phyloP scores from a whole-genome alignment of 257 asterid genomes.

The Nicotiana knightiana region DNA sequence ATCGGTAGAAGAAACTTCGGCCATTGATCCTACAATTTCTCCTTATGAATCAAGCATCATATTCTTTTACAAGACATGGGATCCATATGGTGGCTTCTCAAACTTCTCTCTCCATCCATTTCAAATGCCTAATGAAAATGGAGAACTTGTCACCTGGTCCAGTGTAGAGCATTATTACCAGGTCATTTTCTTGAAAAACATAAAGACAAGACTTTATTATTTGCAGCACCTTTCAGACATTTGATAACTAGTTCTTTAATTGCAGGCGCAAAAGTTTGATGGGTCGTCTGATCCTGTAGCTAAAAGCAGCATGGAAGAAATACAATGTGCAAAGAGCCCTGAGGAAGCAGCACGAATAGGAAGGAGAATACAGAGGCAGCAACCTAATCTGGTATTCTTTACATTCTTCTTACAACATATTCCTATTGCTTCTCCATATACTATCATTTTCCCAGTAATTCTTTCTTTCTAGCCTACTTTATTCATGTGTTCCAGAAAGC shows the following conservation, averaged over 20 bases:
- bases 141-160: slow-evolving; percentile 55
- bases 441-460: background rate
- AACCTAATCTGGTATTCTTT: slow-evolving; percentile 60
- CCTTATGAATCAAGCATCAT: slow-evolving; percentile 82
- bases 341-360: slow-evolving; percentile 98
- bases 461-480: background rate
- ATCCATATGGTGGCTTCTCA: slow-evolving; percentile 90
- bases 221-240: slow-evolving; percentile 5
- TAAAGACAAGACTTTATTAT: background rate
- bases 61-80: slow-evolving; percentile 95
- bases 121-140: slow-evolving; percentile 62
- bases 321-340: slow-evolving; percentile 74
- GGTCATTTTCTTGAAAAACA: slow-evolving; percentile 33
- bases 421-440: background rate
- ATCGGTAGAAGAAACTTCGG: slow-evolving; percentile 70
- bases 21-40: slow-evolving; percentile 78
- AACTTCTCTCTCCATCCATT: slow-evolving; percentile 90
- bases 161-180: slow-evolving; percentile 98
- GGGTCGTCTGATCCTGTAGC: slow-evolving; percentile 65
- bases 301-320: slow-evolving; percentile 43
- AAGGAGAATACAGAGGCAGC: slow-evolving; percentile 74
- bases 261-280: slow-evolving; percentile 78
- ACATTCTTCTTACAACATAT: background rate
- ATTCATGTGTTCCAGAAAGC: slow-evolving; percentile 1
- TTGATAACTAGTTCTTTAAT: slow-evolving; percentile 6